These are phyloP conservation scores for Hypomontagnella monticulosa DNA, from an alignment of 495 filamentous ascomycete species.

Conservation along the genomic window DNA sequence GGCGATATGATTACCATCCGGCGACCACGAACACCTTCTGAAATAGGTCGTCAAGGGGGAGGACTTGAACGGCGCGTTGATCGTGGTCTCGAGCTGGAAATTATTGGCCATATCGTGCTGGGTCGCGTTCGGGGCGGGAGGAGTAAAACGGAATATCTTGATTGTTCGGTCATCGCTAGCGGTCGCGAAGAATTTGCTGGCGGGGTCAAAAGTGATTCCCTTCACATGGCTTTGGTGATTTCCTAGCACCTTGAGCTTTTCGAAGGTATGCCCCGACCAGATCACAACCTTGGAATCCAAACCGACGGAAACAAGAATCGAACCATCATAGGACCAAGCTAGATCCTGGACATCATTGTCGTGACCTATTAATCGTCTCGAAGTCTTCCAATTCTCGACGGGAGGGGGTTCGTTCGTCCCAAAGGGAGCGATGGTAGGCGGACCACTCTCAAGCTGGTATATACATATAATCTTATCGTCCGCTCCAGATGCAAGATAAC, in stretches of 20 bases:
- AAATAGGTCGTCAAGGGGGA: conserved; percentile 98
- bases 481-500: conserved; percentile 93
- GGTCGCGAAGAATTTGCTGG: conserved; percentile 99
- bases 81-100: conserved; percentile 88
- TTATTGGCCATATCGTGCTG: conserved; percentile 95
- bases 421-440: conserved; percentile 63
- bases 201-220: conserved; percentile 96
- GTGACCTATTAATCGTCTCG: conserved; percentile 90
- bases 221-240: conserved; percentile 98
- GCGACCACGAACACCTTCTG: conserved; percentile 94
- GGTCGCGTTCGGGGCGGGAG: conserved; percentile 89
- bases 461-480: conserved; percentile 99
- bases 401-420: conserved; percentile 91
- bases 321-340: conserved; percentile 96
- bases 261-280: conserved; percentile 97
- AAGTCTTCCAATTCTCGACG: conserved; percentile 96
- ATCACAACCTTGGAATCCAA: conserved; percentile 98
- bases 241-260: conserved; percentile 92
- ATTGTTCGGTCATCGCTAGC: conserved; percentile 96
- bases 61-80: conserved; percentile 81
- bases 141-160: conserved; percentile 94
- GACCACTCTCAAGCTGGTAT: conserved; percentile 86
- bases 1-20: conserved; percentile 95
- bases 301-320: conserved; percentile 93
- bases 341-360: conserved; percentile 99